phyloP scores from a whole-genome alignment of 2,329 filamentous ascomycete genomes.

The Myotisia sp. region DNA sequence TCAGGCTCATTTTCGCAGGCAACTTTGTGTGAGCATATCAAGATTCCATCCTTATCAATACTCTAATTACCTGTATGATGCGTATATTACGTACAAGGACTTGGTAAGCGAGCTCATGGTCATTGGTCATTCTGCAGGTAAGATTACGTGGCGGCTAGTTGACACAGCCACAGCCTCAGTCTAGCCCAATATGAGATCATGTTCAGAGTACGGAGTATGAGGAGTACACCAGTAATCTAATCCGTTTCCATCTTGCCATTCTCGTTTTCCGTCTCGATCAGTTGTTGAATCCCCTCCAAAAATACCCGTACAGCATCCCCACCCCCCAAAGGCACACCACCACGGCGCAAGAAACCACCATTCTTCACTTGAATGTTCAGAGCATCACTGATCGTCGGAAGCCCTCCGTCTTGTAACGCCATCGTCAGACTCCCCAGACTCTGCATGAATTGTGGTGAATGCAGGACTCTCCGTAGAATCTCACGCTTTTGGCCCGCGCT shows the following conservation, averaged over 20 bases:
- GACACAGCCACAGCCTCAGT: no score
- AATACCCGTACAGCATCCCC: constrained; percentile 84
- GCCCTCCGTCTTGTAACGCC: constrained; percentile 74
- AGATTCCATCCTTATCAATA: no score
- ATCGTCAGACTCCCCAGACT: constrained; percentile 72
- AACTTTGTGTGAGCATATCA: no score
- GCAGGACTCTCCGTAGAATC: constrained; percentile 65
- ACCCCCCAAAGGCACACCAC: constrained; percentile 71
- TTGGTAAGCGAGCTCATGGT: no score
- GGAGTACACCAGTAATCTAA: constrained; percentile 9
- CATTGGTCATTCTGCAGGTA: no score
- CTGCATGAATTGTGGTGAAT: constrained; percentile 82
- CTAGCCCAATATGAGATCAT: no score
- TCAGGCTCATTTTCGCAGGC: no score
- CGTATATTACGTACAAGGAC: no score
- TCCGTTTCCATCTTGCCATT: constrained; percentile 32
- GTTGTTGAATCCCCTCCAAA: constrained; percentile 72
- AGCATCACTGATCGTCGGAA: constrained; percentile 80
- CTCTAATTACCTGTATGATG: no score
- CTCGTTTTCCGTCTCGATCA: constrained; percentile 39
- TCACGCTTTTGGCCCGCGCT: constrained; percentile 62
- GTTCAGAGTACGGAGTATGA: neutral
- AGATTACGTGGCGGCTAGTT: no score
- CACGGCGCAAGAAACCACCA: constrained; percentile 64
- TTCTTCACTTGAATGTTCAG: constrained; percentile 67